phyloP scores from a whole-genome alignment of 805 yeast species.

The Candida boleticola region DNA sequence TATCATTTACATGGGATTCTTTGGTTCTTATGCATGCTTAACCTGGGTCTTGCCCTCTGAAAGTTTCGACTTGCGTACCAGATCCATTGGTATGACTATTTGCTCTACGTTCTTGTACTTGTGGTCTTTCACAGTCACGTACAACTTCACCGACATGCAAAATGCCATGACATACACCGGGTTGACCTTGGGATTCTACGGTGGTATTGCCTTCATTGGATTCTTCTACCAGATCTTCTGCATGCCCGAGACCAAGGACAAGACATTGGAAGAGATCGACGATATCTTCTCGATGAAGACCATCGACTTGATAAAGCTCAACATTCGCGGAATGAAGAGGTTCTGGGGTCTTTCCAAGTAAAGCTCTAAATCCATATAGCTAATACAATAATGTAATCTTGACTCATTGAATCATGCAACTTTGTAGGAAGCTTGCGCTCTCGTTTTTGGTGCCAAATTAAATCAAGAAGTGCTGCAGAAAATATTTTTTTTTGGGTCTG shows the following conservation, averaged over 20 bases:
- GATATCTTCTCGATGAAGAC: slow-evolving; percentile 55
- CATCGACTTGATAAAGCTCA: slow-evolving; percentile 29
- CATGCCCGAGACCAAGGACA: slow-evolving; percentile 72
- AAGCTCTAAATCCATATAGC: too few species aligned
- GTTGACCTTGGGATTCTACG: slow-evolving; percentile 62
- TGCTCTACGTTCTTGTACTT: slow-evolving; percentile 56
- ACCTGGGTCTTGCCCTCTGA: slow-evolving; percentile 73
- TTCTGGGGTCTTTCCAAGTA: slow-evolving; percentile 11
- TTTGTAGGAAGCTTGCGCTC: too few species aligned
- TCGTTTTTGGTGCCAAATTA: too few species aligned
- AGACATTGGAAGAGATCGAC: slow-evolving; percentile 71
- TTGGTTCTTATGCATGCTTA: slow-evolving; percentile 63
- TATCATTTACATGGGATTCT: slow-evolving; percentile 62
- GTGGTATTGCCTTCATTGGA: slow-evolving; percentile 62
- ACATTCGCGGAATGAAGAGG: slow-evolving; percentile 28
- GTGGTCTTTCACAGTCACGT: slow-evolving; percentile 64
- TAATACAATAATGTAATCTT: too few species aligned
- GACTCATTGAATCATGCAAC: too few species aligned
- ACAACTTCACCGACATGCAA: slow-evolving; percentile 59
- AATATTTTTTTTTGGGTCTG: too few species aligned
- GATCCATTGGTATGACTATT: slow-evolving; percentile 66
- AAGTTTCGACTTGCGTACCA: slow-evolving; percentile 54
- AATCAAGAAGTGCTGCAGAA: too few species aligned
- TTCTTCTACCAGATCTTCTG: slow-evolving; percentile 51
- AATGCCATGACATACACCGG: slow-evolving; percentile 60